Base-by-base conservation (phyloP, 306 rosid genomes). In the Trifolium repens region DNA sequence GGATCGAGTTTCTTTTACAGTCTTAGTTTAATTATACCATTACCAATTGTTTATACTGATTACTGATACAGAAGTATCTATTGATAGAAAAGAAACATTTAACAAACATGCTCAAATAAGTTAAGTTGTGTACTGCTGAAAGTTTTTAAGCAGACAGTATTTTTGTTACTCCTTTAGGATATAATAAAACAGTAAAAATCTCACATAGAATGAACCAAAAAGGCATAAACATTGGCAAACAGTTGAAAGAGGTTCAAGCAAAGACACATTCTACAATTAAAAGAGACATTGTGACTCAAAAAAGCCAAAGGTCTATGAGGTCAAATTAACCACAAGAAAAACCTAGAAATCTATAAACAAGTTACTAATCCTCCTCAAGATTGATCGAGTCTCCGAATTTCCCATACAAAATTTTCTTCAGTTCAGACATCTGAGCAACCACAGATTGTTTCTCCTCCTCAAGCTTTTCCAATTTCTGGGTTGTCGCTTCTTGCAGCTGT, bases 301-400 rank as follows among this genome's bases (percentile, higher is more conserved):
- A 26, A 52, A 60, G 15, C 67, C 68, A 15, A 69, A 78, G 39
- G 69, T 63, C 53, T 26, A 60, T 35, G 26, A 52, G 74, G n/a
- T 35, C 76, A 78, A 62, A 60, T 59, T 6, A 70, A 69, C 44
- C 26, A 24, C 8, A 64, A 10, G 22, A 37, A 50, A 69, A 50
- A 17, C 13, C 32, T 39, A 71, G 74, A 69, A 60, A 60, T 60
- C 55, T 58, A 69, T 50, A 17, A 67, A 69, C 77, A 73, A 63
- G 69, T 54, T 61, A 13, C 75, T 82, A 94, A 42, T 94, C 97
- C 86, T 94, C 98, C 85, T 94, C 97, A 53, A 94, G 96, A 89
- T 94, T 94, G 84, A 94, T 94, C 12, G 98, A 94, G 74, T 94
- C 98, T 59, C 92, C 88, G 91, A 94, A 91, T 84, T 94, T 94